Base-by-base conservation (phyloP, 345 rosid genomes). In the Bruguiera sexangula region DNA sequence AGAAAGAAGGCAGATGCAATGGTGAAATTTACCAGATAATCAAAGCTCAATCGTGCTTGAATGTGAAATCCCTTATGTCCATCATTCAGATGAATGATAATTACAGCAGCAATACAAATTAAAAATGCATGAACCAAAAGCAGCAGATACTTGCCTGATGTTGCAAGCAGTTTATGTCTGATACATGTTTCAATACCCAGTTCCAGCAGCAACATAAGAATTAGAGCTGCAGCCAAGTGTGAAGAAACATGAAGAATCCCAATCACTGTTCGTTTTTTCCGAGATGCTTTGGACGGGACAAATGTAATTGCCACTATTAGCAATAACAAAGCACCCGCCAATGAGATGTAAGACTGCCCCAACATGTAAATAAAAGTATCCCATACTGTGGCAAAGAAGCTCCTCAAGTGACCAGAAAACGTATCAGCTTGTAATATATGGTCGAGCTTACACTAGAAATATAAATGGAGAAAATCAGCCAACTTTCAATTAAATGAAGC, bases 151-250 rank as follows among this genome's bases (percentile, higher is more conserved):
- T 74, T 66, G 86, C 99, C 99, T 63, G 98, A 95, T 60, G 96
- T 95, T 71, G 99, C 99, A 43, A 95, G 87, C 6, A 89, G 87
- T 36, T 92, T 87, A 85, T 95, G 99, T 71, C 85, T 83, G 72
- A 95, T 86, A 69, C 99, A 95, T 11, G 87, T 92, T 82, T 95
- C 94, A 53, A 92, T 76, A 74, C 99, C 99, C 79, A 95, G 69
- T 75, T 95, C 99, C 82, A 95, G 60, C 67, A 95, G 86, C 87
- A 95, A 73, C 98, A 90, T 88, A 78, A 95, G 96, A 82, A 95
- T 83, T 51, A 92, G 71, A 71, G 99, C 99, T 16, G 99, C 85
- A 55, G 89, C 80, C 66, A 95, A 86, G 84, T 95, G 99, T 43
- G 98, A 87, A 63, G 84, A 75, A 75, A 92, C 91, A 85, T 95